Percentiles rank a stretch among this genome's conserved stretches.
Evolutionary conservation across 148 eudicot genomes (phyloP).

Genomic region (Cornus kousa): DNA sequence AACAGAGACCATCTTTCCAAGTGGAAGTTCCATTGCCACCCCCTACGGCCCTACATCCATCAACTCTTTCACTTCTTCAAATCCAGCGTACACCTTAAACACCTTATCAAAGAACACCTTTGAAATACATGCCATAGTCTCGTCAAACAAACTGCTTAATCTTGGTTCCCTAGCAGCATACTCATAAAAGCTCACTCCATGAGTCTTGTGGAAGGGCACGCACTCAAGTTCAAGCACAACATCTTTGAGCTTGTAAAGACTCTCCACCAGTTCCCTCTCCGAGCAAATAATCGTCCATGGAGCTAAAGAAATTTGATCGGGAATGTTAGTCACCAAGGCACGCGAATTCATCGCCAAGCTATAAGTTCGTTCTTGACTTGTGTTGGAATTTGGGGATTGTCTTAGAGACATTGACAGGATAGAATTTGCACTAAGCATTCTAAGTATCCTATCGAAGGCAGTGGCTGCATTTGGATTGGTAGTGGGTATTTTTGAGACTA

Average conservation of each 20-base stretch:
- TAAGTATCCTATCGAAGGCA: conserved; percentile 1
- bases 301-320: not conserved
- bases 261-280: not conserved
- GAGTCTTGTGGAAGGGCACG: not conserved
- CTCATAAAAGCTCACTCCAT: conserved; percentile 1
- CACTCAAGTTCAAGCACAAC: conserved; percentile 2
- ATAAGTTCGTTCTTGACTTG: not conserved
- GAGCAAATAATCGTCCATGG: not conserved
- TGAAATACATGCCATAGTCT: not conserved
- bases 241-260: conserved; percentile 4
- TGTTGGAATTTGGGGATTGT: no score
- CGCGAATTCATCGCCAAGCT: not conserved
- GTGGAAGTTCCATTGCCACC: conserved; percentile 1
- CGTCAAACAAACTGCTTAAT: not conserved
- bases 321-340: not conserved
- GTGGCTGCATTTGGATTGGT: conserved; percentile 1
- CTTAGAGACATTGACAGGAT: not conserved
- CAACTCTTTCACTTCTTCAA: not conserved
- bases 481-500: conserved; percentile 9
- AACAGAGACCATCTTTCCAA: conserved; percentile 5
- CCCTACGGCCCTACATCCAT: conserved; percentile 13
- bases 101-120: not conserved
- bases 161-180: not conserved
- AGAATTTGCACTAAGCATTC: conserved; percentile 8
- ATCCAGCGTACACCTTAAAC: conserved; percentile 5